Evolutionary conservation across 257 asterid species (phyloP).

Genomic region (Linderniella brevidens): DNA sequence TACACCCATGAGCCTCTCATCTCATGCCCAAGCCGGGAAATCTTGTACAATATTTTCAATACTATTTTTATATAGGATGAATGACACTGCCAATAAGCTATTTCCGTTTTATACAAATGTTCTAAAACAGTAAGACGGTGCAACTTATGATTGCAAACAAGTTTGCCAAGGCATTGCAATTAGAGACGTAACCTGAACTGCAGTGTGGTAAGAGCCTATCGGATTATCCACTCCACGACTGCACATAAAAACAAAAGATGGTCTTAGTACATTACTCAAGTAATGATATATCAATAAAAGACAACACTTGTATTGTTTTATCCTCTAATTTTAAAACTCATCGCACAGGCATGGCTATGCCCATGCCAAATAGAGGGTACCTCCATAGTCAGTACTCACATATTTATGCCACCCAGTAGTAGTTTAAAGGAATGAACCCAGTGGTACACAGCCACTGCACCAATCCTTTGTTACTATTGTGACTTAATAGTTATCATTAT

Average conservation of each 20-base stretch:
- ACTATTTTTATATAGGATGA: background rate
- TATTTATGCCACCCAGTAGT: too few relatives aligned
- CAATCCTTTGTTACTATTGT: too few relatives aligned
- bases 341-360: too few relatives aligned
- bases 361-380: too few relatives aligned
- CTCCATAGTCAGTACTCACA: too few relatives aligned
- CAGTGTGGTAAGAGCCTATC: constrained; percentile 66
- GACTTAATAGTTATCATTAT: too few relatives aligned
- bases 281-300: background rate
- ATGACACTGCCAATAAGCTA: too few relatives aligned
- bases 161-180: background rate
- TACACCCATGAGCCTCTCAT: background rate
- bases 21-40: background rate
- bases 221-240: constrained; percentile 54
- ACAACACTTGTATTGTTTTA: background rate
- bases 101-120: too few relatives aligned
- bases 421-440: too few relatives aligned
- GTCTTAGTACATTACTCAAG: background rate
- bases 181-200: constrained; percentile 43
- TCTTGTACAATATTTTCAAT: background rate
- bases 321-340: too few relatives aligned
- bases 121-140: background rate
- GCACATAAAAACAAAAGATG: constrained; percentile 1
- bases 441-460: too few relatives aligned
- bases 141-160: background rate